Conservation (phyloP, 164 flowering plant genomes). For the Chimonanthus salicifolius region DNA sequence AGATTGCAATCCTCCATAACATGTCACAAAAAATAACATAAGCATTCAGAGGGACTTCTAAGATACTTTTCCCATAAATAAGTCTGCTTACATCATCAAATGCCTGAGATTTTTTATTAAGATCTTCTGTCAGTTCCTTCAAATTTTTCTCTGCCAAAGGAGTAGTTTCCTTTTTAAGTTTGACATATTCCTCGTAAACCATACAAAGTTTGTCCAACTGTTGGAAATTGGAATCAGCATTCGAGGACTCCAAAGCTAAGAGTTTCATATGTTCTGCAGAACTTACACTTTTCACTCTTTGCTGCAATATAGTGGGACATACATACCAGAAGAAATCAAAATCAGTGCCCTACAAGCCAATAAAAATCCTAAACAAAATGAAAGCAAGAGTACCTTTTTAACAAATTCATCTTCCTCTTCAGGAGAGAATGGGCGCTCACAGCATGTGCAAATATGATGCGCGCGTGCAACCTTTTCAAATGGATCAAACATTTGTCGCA, state of each 20-base stretch:
- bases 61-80: neutral
- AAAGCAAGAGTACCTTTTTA: slow-evolving; percentile 51
- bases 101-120: slow-evolving; percentile 71
- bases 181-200: slow-evolving; percentile 72
- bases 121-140: slow-evolving; percentile 50
- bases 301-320: slow-evolving; percentile 38
- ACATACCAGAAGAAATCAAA: neutral
- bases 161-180: slow-evolving; percentile 66
- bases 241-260: slow-evolving; percentile 58
- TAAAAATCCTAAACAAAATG: neutral
- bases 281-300: slow-evolving; percentile 74
- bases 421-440: slow-evolving; percentile 78
- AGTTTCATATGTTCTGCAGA: slow-evolving; percentile 79
- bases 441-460: too few species aligned
- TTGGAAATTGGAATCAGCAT: slow-evolving; percentile 73
- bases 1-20: neutral
- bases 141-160: slow-evolving; percentile 63
- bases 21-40: neutral
- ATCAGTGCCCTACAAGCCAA: neutral
- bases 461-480: too few species aligned
- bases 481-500: too few species aligned
- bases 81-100: slow-evolving; percentile 75
- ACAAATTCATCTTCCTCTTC: slow-evolving; percentile 95
- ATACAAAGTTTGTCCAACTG: slow-evolving; percentile 86
- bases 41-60: neutral